Conservation (phyloP, 129 eudicot genomes). For the Chrysanthemum seticuspe region DNA sequence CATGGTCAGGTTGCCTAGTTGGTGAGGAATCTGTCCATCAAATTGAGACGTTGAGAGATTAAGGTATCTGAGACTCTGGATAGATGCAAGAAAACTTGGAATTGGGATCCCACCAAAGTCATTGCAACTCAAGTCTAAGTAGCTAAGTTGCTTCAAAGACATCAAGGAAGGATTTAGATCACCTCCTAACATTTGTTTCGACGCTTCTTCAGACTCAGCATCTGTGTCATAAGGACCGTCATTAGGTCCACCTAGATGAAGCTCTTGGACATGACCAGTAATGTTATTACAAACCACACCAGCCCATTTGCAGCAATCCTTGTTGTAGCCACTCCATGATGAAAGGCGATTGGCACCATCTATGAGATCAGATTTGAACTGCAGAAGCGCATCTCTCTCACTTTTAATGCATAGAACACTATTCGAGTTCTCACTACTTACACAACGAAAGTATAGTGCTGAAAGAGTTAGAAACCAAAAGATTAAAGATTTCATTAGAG, state of each 20-base stretch:
- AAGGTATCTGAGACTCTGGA: conserved; percentile 25
- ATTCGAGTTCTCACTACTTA: background rate
- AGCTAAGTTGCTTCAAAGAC: conserved; percentile 31
- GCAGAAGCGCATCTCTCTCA: conserved; percentile 38
- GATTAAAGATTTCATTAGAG: no score
- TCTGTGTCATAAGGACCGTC: background rate
- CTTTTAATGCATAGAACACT: conserved; percentile 17
- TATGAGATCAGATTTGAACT: conserved; percentile 24
- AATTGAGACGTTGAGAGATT: conserved; percentile 30
- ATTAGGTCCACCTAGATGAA: conserved; percentile 34
- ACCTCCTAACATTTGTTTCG: conserved; percentile 25
- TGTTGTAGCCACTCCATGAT: conserved; percentile 36
- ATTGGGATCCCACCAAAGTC: conserved; percentile 31
- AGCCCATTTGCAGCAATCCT: conserved; percentile 46
- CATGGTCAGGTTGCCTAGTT: conserved; percentile 36
- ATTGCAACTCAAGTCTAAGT: conserved; percentile 40
- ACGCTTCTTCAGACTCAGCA: conserved; percentile 12
- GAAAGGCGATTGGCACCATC: conserved; percentile 22
- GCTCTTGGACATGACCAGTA: conserved; percentile 42
- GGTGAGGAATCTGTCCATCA: conserved; percentile 35
- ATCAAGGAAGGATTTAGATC: conserved; percentile 40
- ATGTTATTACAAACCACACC: conserved; percentile 39
- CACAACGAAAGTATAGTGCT: background rate
- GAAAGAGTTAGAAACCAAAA: conserved; percentile 16
- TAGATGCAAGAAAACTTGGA: conserved; percentile 28